Base-by-base conservation (phyloP, 306 rosid species). In the Crotalaria pallida region DNA sequence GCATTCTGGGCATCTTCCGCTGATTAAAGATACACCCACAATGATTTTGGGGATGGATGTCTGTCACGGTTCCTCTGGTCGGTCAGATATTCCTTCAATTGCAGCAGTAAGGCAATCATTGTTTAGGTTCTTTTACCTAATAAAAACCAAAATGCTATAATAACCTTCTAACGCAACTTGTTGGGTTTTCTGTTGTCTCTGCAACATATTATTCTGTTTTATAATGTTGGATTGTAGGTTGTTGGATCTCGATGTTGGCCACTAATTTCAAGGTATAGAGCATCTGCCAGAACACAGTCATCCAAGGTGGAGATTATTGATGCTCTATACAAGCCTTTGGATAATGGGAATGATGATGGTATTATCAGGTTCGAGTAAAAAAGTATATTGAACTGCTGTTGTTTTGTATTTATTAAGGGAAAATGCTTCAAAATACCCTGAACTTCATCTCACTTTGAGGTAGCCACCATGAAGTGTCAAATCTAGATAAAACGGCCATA, bases 11-110 rank as follows among this genome's bases (percentile, higher is more conserved):
- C 9, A 79, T 76, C 75, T 94, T 76, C 97, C 97, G 31, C 41
- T 88, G 29, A 76, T 93, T 31, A 85, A 82, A 69, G 96, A 88
- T 77, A 81, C 81, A 59, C 94, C 98, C 45, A 93, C 98, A 1
- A 63, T 93, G 87, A 93, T 93, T 80, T 74, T 94, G 84, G 98
- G 98, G 41, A 88, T 94, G 91, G 98, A 94, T 75, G 97, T 90
- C 21, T 94, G 97, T 27, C 98, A 90, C 49, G 86, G 89, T 27
- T 82, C 94, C 64, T 89, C 84, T 56, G 87, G 92, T 45, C 84
- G 57, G 51, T 81, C 94, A 76, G 94, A 88, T 65, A 29, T 72
- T 65, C 97, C 98, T 73, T 94, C 97, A 16, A 71, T 94, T 67
- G 95, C 97, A 44, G 98, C 98, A 18, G 98, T 93, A 81, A 67